phyloP scores from a whole-genome alignment of 1,139 yeast genomes.

The Debaryomyces psychrophilus region DNA sequence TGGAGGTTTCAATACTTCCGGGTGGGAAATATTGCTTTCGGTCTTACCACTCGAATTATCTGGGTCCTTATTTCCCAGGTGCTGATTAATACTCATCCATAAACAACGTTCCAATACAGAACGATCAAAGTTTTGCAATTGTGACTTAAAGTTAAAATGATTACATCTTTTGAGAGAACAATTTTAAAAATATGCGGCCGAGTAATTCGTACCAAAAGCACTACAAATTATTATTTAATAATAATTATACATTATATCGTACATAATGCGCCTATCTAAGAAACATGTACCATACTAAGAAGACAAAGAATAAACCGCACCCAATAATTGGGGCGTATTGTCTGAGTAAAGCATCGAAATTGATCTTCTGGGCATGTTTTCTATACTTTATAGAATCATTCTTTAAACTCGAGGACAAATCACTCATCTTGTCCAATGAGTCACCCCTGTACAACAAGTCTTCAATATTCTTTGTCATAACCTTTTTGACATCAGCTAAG shows the following conservation, averaged over 20 bases:
- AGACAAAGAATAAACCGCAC: conserved; percentile 69
- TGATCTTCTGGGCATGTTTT: conserved; percentile 87
- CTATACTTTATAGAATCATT: conserved; percentile 86
- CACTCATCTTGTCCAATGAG: conserved; percentile 89
- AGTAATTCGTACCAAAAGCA: background rate
- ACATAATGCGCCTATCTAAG: conserved; percentile 28
- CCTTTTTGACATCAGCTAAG: conserved; percentile 88
- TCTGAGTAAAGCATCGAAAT: conserved; percentile 82
- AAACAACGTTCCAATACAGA: background rate
- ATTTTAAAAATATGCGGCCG: conserved; percentile 3
- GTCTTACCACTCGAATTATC: background rate
- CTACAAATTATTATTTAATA: background rate
- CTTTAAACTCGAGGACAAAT: conserved; percentile 77
- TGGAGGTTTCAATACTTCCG: background rate
- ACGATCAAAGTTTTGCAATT: background rate
- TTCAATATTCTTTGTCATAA: conserved; percentile 95
- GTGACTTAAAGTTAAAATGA: background rate
- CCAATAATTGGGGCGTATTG: conserved; percentile 89
- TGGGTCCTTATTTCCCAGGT: background rate
- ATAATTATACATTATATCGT: background rate
- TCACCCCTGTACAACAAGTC: conserved; percentile 94
- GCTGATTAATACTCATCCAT: background rate
- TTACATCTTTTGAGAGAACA: too few relatives aligned
- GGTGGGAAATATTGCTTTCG: background rate
- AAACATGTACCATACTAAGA: conserved; percentile 82